Percentiles rank a stretch among this genome's conserved stretches.
phyloP scores from a whole-genome alignment of 2,329 filamentous ascomycete species.

The Trichoderma arundinaceum region DNA sequence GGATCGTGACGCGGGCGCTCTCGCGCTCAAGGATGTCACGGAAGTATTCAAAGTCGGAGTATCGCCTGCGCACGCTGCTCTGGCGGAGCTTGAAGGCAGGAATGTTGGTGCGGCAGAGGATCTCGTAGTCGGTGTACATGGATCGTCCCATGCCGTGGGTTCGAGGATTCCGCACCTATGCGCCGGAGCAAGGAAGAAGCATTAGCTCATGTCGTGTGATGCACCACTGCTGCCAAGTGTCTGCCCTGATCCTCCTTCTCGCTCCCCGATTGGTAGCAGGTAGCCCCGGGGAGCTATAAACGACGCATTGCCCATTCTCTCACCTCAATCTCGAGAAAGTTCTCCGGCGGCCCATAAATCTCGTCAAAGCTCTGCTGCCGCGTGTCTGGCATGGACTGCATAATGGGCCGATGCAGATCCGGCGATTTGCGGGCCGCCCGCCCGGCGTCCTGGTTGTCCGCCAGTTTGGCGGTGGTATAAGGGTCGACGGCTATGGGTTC shows the following conservation, averaged over 20 bases:
- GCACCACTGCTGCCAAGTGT: too few species aligned
- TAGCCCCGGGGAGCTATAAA: too few species aligned
- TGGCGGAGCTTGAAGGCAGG: constrained; percentile 96
- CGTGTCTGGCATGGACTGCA: constrained; percentile 72
- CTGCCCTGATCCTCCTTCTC: background rate
- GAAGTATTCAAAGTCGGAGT: constrained; percentile 99
- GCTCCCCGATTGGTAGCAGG: background rate
- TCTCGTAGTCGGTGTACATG: constrained; percentile 99
- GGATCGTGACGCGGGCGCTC: constrained; percentile 91
- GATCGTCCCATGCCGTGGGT: constrained; percentile 91
- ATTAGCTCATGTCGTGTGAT: background rate
- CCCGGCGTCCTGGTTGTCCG: constrained; percentile 47
- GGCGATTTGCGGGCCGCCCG: constrained; percentile 45
- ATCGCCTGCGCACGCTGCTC: constrained; percentile 86
- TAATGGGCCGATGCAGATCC: constrained; percentile 56
- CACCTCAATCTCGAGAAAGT: constrained; percentile 98
- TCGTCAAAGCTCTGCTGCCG: constrained; percentile 97
- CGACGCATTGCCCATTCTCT: constrained; percentile 19
- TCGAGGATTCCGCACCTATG: constrained; percentile 86
- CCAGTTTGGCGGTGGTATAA: constrained; percentile 50
- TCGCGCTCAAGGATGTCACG: constrained; percentile 97
- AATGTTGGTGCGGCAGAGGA: constrained; percentile 97
- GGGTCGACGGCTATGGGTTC: constrained; percentile 1
- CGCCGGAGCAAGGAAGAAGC: background rate
- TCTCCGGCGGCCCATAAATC: constrained; percentile 97